A percentile compares a stretch with the other conserved stretches of the same genome.
Evolutionary conservation across 2,329 filamentous ascomycete genomes (phyloP).

Genomic region (Colletotrichum tofieldiae): DNA sequence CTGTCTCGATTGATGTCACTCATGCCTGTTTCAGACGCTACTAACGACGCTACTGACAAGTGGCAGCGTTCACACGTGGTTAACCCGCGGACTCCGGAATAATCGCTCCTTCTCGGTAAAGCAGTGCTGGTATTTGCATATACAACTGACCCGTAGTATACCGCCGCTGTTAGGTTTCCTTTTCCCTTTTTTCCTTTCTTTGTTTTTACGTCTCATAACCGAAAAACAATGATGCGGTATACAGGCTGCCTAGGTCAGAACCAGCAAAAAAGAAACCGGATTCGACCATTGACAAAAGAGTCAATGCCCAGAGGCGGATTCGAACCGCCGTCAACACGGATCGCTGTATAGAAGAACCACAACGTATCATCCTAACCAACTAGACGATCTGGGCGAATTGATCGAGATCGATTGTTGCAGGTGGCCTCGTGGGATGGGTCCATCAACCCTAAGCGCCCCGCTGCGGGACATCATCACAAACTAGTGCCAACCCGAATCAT

Average conservation of each 20-base stretch:
- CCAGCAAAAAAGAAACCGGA: neutral
- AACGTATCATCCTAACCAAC: constrained; percentile 44
- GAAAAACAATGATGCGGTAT: no score
- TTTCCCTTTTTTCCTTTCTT: no score
- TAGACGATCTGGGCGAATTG: constrained; percentile 41
- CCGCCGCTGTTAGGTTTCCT: no score
- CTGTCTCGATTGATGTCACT: no score
- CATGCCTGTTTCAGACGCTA: no score
- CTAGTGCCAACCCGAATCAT: neutral
- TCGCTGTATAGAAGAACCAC: constrained; percentile 39
- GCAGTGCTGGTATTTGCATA: no score
- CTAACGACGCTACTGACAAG: no score
- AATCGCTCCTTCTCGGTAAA: no score
- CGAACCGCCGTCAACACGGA: constrained; percentile 44
- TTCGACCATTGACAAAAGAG: constrained; percentile 2
- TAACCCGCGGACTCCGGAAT: no score
- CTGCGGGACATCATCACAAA: constrained; percentile 13
- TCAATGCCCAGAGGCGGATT: constrained; percentile 40
- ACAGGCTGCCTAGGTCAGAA: neutral
- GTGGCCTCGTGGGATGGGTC: fast-evolving
- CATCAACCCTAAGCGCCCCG: constrained; percentile 32
- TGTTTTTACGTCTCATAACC: no score
- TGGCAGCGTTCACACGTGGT: no score
- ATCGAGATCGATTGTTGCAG: neutral
- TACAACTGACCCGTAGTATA: no score